Evolutionary conservation across 129 eudicot species (phyloP), one percentile per base, ranked within the genome.

Genomic region (Calendula officinalis): DNA sequence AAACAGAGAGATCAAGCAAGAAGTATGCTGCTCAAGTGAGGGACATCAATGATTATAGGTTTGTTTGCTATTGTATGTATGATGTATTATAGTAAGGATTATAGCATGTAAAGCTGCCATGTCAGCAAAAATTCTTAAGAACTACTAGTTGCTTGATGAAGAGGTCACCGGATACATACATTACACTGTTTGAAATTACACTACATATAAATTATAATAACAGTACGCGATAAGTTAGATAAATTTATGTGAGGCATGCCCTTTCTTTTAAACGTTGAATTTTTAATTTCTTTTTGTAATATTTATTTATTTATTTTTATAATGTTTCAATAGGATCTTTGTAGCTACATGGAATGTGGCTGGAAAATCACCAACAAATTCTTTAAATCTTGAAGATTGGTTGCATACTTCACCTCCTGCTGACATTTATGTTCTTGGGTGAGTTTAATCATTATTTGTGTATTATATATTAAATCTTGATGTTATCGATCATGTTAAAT

Each of bases 331-430:
- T 16, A 91, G 98, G 78, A 59, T 91, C 61, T 87, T 91, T 81
- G 98, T 83, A 75, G 94, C 91, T 56, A 91, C 98, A 60, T 91
- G 98, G 98, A 91, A 91, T 83, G 98, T 91, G 56, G 98, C 86
- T 55, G 98, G 98, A 66, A 91, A 91, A 78, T 83, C 94, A 43
- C 98, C 98, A 36, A 81, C 91, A 52, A 80, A 71, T 73, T 56
- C 77, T 70, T 85, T 91, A 69, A 87, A 77, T 80, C 94, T 91
- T 50, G 94, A 87, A 55, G 96, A 91, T 47, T 91, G 98, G 98
- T 80, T 91, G 30, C 98, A 87, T 69, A 81, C 90, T 34, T 83
- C 98, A 49, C 96, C 98, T 57, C 86, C 98, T 35, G 96, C 96
- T 52, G 96, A 91, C 75, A 77, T 91, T 66, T 91, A 91, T 56